Evolutionary conservation across 1,284 basidiomycete genomes (phyloP).

Genomic region (Ceratobasidium papillatum): DNA sequence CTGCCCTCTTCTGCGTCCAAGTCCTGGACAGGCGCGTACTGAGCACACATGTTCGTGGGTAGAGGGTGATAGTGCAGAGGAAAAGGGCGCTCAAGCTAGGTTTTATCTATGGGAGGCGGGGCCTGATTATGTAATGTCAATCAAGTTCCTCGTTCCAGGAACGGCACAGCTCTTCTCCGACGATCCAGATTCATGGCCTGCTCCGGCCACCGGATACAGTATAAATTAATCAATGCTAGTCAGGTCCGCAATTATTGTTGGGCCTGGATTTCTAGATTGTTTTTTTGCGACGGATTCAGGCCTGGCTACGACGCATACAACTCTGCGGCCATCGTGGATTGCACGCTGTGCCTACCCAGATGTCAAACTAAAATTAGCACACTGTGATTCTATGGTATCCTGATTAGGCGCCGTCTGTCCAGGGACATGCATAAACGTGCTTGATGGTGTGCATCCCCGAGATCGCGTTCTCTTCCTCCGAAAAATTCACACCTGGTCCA

Average conservation of each 20-base stretch:
- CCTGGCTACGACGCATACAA: no score
- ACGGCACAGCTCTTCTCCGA: constrained; percentile 1
- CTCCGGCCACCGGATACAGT: neutral
- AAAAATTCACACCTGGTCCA: neutral
- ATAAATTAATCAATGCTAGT: neutral
- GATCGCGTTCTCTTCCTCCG: neutral
- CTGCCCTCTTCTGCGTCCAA: constrained; percentile 9
- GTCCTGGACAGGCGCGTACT: constrained; percentile 23
- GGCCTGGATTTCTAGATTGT: no score
- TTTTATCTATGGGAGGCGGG: neutral
- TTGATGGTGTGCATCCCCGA: neutral
- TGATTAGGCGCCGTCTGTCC: neutral
- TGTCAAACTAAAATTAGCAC: neutral
- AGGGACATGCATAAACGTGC: neutral
- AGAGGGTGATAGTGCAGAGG: neutral
- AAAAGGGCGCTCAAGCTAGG: neutral
- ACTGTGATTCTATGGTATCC: neutral
- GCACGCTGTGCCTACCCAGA: no score
- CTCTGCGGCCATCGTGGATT: no score
- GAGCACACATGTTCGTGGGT: neutral
- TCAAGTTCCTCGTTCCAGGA: neutral
- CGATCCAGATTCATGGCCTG: neutral
- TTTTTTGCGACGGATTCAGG: no score
- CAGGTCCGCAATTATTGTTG: neutral
- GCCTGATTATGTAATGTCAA: neutral